phyloP scores from a whole-genome alignment of 495 filamentous ascomycete genomes.

The Collariella sp. region DNA sequence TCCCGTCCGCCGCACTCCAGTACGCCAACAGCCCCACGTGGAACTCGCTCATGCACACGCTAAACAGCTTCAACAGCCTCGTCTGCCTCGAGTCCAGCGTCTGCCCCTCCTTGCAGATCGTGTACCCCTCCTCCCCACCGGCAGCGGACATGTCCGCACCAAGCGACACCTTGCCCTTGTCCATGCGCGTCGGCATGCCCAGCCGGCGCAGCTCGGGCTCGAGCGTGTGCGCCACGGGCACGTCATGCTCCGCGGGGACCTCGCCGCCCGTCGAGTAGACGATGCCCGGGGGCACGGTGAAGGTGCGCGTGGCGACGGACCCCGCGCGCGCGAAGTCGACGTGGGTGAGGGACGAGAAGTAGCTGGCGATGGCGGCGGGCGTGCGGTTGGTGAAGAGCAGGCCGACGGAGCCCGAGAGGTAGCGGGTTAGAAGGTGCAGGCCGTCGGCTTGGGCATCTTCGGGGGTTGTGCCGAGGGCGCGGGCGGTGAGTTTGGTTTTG shows the following conservation, averaged over 20 bases:
- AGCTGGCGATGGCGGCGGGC: constrained; percentile 51
- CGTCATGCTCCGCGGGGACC: constrained; percentile 68
- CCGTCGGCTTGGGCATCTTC: constrained; percentile 70
- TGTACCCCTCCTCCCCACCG: constrained; percentile 47
- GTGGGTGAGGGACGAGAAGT: constrained; percentile 58
- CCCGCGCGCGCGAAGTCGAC: constrained; percentile 88
- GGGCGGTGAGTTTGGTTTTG: constrained; percentile 96
- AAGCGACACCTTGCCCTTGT: constrained; percentile 79
- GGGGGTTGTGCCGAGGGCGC: constrained; percentile 68
- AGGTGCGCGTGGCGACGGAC: constrained; percentile 58
- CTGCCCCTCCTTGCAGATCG: constrained; percentile 73
- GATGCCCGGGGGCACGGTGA: constrained; percentile 68
- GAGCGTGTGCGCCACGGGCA: constrained; percentile 74
- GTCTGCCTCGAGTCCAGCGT: constrained; percentile 82
- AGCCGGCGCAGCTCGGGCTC: constrained; percentile 82
- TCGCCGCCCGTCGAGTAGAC: constrained; percentile 71
- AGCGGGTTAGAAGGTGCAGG: constrained; percentile 57
- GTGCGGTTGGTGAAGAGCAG: constrained; percentile 78
- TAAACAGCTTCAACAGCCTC: constrained; percentile 87
- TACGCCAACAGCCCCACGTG: constrained; percentile 67
- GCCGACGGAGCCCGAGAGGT: constrained; percentile 75
- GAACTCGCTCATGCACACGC: constrained; percentile 82
- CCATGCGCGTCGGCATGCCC: constrained; percentile 77
- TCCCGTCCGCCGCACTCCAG: constrained; percentile 51
- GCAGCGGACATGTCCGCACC: constrained; percentile 65